Evolutionary conservation across 2,329 filamentous ascomycete genomes (phyloP), one percentile per base, ranked within the genome.

Genomic region (Diaporthe vexans): DNA sequence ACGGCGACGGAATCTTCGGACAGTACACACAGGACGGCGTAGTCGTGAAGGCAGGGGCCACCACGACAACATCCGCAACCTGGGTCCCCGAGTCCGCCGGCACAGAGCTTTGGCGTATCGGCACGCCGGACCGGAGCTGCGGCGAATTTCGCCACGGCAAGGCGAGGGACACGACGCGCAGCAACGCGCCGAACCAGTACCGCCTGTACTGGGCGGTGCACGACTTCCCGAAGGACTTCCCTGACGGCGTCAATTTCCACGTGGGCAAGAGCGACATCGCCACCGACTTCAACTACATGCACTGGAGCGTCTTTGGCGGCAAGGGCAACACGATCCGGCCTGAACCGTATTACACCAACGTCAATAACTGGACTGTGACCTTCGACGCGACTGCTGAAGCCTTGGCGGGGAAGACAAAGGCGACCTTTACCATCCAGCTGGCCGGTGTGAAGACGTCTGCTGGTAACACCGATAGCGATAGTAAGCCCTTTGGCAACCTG

Each of bases 251-350:
- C 1, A 84, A 83, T 24, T 93, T 88, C 81, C 85, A 86, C 17
- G 86, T 92, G 1, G 90, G 90, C 13, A 81, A 86, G 79, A 87
- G 86, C 75, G 80, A 88, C 33, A 83, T 83, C 33, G 81, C 81
- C 0, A 79, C 82, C 10, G 88, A 91, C 76, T 84, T 91, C 74
- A 93, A 92, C 80, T 92, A 92, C 71, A 87, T 92, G 3, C 91
- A 93, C 78, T 93, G 91, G 91, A 89, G 87, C 73, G 89, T 91
- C 11, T 92, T 91, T 77, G 90, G 90, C 0, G 88, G 88, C 11
- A 82, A 87, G 40, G 88, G 83, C 0, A 88, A 90, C 79, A 85
- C 80, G 17, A 72, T 84, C 3, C 83, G 88, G 0, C 80, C 83
- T 0, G 81, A 85, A 58, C 80, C 84, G 3, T 86, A 87, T 68